These are phyloP conservation scores for Hyphodiscus hymeniophilus DNA, from an alignment of 495 filamentous ascomycete genomes.

Conservation along the genomic window DNA sequence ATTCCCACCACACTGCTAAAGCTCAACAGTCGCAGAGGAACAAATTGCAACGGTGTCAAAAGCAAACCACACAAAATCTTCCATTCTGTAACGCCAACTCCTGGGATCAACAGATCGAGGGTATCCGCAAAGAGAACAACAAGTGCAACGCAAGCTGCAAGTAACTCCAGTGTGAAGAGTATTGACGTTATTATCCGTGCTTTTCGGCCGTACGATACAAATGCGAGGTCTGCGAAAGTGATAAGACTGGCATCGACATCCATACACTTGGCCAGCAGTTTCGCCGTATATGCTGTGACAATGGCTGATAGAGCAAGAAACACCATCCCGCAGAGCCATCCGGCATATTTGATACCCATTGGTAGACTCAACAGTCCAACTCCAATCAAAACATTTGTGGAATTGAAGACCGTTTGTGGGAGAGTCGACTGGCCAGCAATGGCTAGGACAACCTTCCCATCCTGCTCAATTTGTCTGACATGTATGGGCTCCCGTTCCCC, in stretches of 20 bases:
- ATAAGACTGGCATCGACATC: slow-evolving; percentile 64
- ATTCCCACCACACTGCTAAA: slow-evolving; percentile 90
- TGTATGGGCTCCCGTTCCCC: slow-evolving; percentile 71
- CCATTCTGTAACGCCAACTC: slow-evolving; percentile 64
- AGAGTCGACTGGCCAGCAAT: slow-evolving; percentile 88
- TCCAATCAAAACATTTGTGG: slow-evolving; percentile 89
- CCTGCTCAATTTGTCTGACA: slow-evolving; percentile 81
- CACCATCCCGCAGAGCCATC: slow-evolving; percentile 77
- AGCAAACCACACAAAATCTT: slow-evolving; percentile 80
- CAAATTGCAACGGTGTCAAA: slow-evolving; percentile 75
- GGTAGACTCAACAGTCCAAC: slow-evolving; percentile 85
- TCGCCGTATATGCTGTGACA: slow-evolving; percentile 80
- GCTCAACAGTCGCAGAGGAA: slow-evolving; percentile 76
- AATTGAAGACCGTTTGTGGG: slow-evolving; percentile 95
- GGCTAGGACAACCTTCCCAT: slow-evolving; percentile 73
- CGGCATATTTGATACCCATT: slow-evolving; percentile 80
- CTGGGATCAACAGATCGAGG: slow-evolving; percentile 69
- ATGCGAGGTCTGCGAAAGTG: slow-evolving; percentile 93
- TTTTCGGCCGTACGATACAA: slow-evolving; percentile 78
- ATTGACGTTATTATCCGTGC: slow-evolving; percentile 75
- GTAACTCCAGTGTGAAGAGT: slow-evolving; percentile 80
- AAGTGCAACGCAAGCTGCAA: slow-evolving; percentile 84
- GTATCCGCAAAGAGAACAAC: slow-evolving; percentile 92
- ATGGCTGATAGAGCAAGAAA: slow-evolving; percentile 67
- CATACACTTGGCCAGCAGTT: slow-evolving; percentile 79